These are phyloP conservation scores for Erythrophleum fordii DNA, from an alignment of 306 rosid genomes.

Conservation along the genomic window DNA sequence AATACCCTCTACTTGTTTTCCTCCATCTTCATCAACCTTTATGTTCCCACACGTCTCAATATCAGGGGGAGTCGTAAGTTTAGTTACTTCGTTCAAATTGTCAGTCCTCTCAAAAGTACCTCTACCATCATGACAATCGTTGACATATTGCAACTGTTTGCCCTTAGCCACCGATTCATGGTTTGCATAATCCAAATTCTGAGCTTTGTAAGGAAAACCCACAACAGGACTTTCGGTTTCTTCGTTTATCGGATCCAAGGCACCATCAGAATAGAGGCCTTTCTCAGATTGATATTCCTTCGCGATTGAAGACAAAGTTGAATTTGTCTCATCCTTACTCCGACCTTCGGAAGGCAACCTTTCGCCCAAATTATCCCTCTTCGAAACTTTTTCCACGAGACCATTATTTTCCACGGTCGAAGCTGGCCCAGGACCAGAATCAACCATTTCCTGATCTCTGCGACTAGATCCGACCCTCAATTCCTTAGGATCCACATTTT, in stretches of 20 bases:
- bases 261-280: neutral
- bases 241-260: neutral
- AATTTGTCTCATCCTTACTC: neutral
- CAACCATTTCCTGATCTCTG: neutral
- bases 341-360: neutral
- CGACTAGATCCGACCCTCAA: neutral
- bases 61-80: conserved; percentile 50
- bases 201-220: conserved; percentile 31
- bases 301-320: neutral
- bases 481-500: neutral
- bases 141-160: neutral
- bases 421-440: conserved; percentile 11
- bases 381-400: neutral
- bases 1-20: conserved; percentile 28
- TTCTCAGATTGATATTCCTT: conserved; percentile 23
- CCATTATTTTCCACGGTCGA: neutral
- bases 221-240: conserved; percentile 23
- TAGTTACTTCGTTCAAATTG: conserved; percentile 16
- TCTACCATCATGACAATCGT: neutral
- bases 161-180: neutral
- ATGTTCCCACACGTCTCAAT: conserved; percentile 16
- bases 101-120: conserved; percentile 10
- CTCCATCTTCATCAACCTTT: conserved; percentile 8
- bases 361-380: neutral
- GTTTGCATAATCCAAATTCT: neutral